Evolutionary conservation across 208 protist species (phyloP).

Genomic region (Herpetomonas samuelpessoai): DNA sequence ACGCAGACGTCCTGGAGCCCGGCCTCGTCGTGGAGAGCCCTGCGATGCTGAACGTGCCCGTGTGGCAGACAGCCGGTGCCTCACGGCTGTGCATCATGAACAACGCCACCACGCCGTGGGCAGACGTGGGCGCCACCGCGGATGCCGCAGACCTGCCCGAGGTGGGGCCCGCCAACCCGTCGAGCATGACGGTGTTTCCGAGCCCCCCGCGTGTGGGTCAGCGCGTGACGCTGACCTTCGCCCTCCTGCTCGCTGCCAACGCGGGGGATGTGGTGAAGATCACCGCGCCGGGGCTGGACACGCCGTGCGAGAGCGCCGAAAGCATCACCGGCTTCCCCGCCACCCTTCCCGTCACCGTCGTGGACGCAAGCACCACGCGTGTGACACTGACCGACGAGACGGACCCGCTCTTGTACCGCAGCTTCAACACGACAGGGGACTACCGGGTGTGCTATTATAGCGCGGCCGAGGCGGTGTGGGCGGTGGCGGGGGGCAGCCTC

Average conservation of each 20-base stretch:
- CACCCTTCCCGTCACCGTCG: constrained; percentile 37
- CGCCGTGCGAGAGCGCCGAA: constrained; percentile 43
- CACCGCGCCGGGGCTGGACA: constrained; percentile 18
- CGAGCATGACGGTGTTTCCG: constrained; percentile 57
- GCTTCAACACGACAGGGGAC: constrained; percentile 58
- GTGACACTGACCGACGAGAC: constrained; percentile 62
- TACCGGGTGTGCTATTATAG: constrained; percentile 88
- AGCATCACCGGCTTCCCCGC: constrained; percentile 34
- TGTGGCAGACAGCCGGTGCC: constrained; percentile 59
- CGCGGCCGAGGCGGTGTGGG: constrained; percentile 54
- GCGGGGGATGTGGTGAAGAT: constrained; percentile 58
- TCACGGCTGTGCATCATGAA: constrained; percentile 59
- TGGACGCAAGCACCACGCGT: constrained; percentile 33
- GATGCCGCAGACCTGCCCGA: constrained; percentile 23
- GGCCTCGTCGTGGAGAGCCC: constrained; percentile 34
- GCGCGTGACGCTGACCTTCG: constrained; percentile 79
- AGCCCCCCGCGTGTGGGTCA: constrained; percentile 81
- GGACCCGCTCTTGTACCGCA: constrained; percentile 68
- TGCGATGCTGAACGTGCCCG: constrained; percentile 49
- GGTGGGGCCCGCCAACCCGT: constrained; percentile 56
- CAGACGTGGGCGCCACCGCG: constrained; percentile 56
- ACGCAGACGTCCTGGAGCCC: constrained; percentile 45
- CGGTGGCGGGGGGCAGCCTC: constrained; percentile 64
- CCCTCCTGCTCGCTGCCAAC: constrained; percentile 39
- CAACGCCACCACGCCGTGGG: constrained; percentile 33